Evolutionary conservation across 176 grass and related monocot genomes (phyloP).

Genomic region (Eragrostis nindensis): DNA sequence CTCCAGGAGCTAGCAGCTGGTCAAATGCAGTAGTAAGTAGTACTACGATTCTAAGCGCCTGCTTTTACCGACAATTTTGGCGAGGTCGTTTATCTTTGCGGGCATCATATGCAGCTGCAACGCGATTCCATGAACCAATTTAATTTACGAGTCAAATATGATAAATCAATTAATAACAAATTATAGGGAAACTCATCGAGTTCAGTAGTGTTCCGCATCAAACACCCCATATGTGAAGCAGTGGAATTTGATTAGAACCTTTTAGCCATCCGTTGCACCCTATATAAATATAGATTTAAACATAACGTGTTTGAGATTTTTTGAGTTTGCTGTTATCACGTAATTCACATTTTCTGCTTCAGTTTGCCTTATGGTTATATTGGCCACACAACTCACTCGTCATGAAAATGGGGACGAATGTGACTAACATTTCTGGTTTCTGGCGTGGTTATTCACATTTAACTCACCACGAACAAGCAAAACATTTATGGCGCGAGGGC

Average conservation of each 20-base stretch:
- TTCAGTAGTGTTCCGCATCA: too few species aligned
- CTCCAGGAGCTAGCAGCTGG: not conserved
- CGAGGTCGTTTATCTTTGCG: not conserved
- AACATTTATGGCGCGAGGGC: not conserved
- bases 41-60: not conserved
- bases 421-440: not conserved
- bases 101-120: too few species aligned
- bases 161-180: not conserved
- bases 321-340: not conserved
- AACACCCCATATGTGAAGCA: too few species aligned
- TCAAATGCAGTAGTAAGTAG: not conserved
- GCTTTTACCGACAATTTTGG: constrained; percentile 32
- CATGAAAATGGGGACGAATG: not conserved
- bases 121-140: too few species aligned
- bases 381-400: not conserved
- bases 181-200: too few species aligned
- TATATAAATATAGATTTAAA: too few species aligned
- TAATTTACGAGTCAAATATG: not conserved
- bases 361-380: not conserved
- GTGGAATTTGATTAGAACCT: too few species aligned
- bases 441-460: not conserved
- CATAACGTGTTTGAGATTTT: not conserved
- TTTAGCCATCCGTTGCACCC: too few species aligned
- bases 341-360: not conserved
- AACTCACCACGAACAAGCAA: not conserved